Evolutionary conservation across 2,329 filamentous ascomycete genomes (phyloP).

Genomic region (Xylariaceae sp.): DNA sequence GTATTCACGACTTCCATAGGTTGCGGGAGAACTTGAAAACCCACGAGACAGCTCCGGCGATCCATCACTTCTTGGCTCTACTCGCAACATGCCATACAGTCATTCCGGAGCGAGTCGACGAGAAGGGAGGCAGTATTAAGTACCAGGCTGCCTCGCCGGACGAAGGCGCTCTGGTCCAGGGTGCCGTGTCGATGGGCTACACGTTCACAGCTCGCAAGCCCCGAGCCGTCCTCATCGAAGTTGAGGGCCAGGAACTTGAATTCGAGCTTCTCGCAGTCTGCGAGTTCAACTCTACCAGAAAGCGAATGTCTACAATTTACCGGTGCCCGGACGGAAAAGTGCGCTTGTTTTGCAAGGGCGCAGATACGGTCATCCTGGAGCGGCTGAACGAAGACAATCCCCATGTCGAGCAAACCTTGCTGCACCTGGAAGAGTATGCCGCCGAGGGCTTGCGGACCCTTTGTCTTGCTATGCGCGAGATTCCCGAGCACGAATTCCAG

Average conservation of each 20-base stretch:
- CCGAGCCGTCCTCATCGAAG: constrained; percentile 74
- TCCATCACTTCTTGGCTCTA: constrained; percentile 78
- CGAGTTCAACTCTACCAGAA: constrained; percentile 96
- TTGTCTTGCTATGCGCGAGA: constrained; percentile 88
- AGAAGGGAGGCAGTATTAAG: constrained; percentile 75
- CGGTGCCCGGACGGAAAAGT: constrained; percentile 94
- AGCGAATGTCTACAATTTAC: constrained; percentile 97
- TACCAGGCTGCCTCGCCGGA: constrained; percentile 98
- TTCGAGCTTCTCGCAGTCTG: constrained; percentile 95
- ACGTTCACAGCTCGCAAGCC: constrained; percentile 87
- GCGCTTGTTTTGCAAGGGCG: constrained; percentile 89
- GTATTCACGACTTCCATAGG: constrained; percentile 76
- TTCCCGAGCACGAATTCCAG: constrained; percentile 80
- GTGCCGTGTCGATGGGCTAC: constrained; percentile 79
- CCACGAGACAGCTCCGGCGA: constrained; percentile 42
- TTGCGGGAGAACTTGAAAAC: constrained; percentile 61
- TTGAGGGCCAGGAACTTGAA: constrained; percentile 63
- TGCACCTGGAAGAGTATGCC: constrained; percentile 97
- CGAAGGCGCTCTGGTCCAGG: constrained; percentile 92
- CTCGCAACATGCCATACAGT: constrained; percentile 93
- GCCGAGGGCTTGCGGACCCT: constrained; percentile 92
- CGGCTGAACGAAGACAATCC: constrained; percentile 77
- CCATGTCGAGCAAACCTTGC: constrained; percentile 79
- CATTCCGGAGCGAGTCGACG: constrained; percentile 80
- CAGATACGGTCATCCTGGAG: constrained; percentile 95